Conservation (phyloP, 768 basidiomycete genomes). For the Cyathus striatus region DNA sequence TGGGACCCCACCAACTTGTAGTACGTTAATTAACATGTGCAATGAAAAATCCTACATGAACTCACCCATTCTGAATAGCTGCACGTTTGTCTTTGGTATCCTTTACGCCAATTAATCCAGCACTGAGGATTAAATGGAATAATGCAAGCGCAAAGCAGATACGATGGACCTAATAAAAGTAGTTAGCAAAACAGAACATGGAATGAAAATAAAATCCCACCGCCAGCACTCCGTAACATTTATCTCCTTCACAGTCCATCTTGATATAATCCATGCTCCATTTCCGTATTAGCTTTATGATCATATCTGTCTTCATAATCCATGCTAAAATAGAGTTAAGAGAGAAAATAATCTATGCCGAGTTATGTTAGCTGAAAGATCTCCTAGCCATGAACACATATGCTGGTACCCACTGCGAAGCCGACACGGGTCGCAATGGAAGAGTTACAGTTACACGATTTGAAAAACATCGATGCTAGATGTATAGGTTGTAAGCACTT, state of each 20-base stretch:
- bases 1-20: constrained; percentile 96
- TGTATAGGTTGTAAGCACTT: constrained; percentile 6
- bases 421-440: constrained; percentile 97
- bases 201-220: constrained; percentile 36
- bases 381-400: too few relatives aligned
- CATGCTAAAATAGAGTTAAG: constrained; percentile 95
- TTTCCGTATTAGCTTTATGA: constrained; percentile 83
- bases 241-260: constrained; percentile 91
- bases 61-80: constrained; percentile 93
- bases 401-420: constrained; percentile 73
- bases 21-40: constrained; percentile 2
- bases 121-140: constrained; percentile 80
- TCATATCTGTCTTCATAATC: constrained; percentile 89
- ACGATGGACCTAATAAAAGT: constrained; percentile 67
- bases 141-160: constrained; percentile 93
- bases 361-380: neutral
- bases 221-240: constrained; percentile 95
- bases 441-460: constrained; percentile 98
- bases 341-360: constrained; percentile 81
- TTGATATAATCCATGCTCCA: constrained; percentile 97
- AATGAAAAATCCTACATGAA: neutral
- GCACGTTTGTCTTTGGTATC: constrained; percentile 92
- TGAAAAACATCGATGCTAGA: constrained; percentile 92
- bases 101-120: constrained; percentile 78
- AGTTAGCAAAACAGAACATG: neutral